Percentiles rank a stretch among this genome's conserved stretches.
These are phyloP conservation scores for Puya raimondii DNA, from an alignment of 176 grass and related monocot species.

Conservation along the genomic window DNA sequence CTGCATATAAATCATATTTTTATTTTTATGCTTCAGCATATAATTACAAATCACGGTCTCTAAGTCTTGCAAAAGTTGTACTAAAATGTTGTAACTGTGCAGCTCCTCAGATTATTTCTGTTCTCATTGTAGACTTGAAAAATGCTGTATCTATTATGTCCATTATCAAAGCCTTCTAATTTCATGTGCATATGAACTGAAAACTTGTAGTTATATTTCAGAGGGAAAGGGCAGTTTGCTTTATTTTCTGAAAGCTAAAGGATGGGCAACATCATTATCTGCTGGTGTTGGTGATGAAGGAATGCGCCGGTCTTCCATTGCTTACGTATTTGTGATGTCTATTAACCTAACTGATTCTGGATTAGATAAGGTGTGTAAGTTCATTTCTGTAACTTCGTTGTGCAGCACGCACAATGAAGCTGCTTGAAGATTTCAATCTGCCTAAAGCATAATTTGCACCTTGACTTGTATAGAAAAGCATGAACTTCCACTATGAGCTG, in stretches of 20 bases:
- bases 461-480: too few relatives aligned
- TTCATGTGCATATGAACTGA: background rate
- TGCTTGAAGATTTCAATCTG: background rate
- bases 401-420: background rate
- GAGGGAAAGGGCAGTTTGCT: slow-evolving; percentile 97
- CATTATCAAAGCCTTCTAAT: background rate
- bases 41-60: too few relatives aligned
- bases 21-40: too few relatives aligned
- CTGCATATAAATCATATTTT: too few relatives aligned
- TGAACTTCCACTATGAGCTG: too few relatives aligned
- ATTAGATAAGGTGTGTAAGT: slow-evolving; percentile 65
- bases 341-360: slow-evolving; percentile 77
- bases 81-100: background rate
- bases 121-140: too few relatives aligned
- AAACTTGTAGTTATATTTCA: slow-evolving; percentile 29
- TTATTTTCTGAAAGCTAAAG: slow-evolving; percentile 83
- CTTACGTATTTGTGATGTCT: slow-evolving; percentile 73
- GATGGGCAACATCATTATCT: slow-evolving; percentile 68
- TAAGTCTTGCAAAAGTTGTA: background rate
- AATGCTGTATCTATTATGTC: background rate
- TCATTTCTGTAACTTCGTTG: background rate
- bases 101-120: too few relatives aligned
- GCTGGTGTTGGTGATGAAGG: slow-evolving; percentile 75
- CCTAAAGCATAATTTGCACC: background rate
- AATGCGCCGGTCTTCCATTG: slow-evolving; percentile 58